Evolutionary conservation across 352 stramenopile species (phyloP), one percentile per base, ranked within the genome.

Genomic region (Pythium apleroticum): DNA sequence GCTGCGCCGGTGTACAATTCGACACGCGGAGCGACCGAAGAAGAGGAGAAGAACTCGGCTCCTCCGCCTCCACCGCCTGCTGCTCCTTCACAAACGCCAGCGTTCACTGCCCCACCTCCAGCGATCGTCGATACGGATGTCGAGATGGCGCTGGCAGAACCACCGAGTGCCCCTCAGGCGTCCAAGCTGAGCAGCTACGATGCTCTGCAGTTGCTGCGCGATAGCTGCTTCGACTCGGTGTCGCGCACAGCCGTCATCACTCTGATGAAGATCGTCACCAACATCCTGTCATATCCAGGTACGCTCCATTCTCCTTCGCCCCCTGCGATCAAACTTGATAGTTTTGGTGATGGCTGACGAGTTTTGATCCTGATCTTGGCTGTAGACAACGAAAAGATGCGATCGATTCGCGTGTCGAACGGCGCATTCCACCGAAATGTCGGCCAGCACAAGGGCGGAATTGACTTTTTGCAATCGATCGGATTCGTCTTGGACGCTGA

Each of bases 251-350:
- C 85, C n/a, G 66, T 95, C 28, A 71, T 67, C 35, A 95, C 84
- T 20, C 63, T 96, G 33, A 87, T 95, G 80, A 95, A 92, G 71
- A 93, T 96, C 57, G 68, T 95, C 50, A 81, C 84, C 12, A 96
- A 95, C 57, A 73, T 96, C 24, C 66, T 96, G 22, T 95, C 86
- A 10, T 72, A 91, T 53, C 82, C 78, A 77, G 86, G 88, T 95
- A 74, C 19, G 54, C 39, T 17, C 12, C 10, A 6, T 3, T 24
- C 15, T 49, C 17, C 45, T 9, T 22, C 30, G 10, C 30, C 5
- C n/a, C 30, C 30, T 33, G 17, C 17, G 12, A 11, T 20, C 19
- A 24, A 12, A 4, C 17, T 46, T 8, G 19, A 9, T 19, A 14
- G 43, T 27, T 17, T 10, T 48, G 19, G 20, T 17, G 2, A 11